phyloP scores from a whole-genome alignment of 495 filamentous ascomycete species.

The Aspergillus sparsus region DNA sequence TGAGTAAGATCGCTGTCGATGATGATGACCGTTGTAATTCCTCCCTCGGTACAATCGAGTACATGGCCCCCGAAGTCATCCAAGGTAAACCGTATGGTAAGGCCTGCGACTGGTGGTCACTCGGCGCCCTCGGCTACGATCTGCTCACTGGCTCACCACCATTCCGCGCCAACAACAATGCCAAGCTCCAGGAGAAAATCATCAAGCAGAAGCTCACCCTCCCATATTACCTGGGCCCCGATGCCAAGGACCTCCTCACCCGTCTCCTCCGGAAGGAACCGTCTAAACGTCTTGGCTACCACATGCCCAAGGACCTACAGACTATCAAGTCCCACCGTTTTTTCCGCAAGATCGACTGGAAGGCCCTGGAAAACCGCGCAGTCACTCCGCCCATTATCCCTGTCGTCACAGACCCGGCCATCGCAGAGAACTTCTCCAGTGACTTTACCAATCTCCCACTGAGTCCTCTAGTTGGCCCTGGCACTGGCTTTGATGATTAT shows the following conservation, averaged over 20 bases:
- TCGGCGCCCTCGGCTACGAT: constrained; percentile 89
- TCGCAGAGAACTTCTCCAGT: constrained; percentile 89
- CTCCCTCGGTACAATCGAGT: constrained; percentile 86
- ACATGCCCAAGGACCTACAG: constrained; percentile 82
- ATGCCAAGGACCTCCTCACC: constrained; percentile 90
- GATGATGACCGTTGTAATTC: constrained; percentile 79
- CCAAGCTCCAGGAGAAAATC: constrained; percentile 92
- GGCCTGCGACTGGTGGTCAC: constrained; percentile 97
- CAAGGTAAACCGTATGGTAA: constrained; percentile 79
- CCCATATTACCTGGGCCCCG: constrained; percentile 83
- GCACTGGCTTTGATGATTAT: constrained; percentile 36
- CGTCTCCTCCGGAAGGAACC: constrained; percentile 90
- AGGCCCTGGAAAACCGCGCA: constrained; percentile 72
- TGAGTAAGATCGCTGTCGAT: constrained; percentile 90
- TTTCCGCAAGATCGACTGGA: constrained; percentile 96
- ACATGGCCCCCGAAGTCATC: constrained; percentile 98
- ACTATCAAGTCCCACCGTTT: constrained; percentile 93
- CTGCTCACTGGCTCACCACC: constrained; percentile 88
- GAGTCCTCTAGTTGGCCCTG: constrained; percentile 62
- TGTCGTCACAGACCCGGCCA: constrained; percentile 87
- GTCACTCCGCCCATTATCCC: constrained; percentile 84
- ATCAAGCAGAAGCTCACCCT: constrained; percentile 82
- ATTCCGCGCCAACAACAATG: constrained; percentile 84
- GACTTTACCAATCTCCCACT: constrained; percentile 86
- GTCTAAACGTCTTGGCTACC: constrained; percentile 78